A percentile compares a stretch with the other conserved stretches of the same genome.
Evolutionary conservation across 176 grass and related monocot genomes (phyloP).

Genomic region (Hyparrhenia diplandra): DNA sequence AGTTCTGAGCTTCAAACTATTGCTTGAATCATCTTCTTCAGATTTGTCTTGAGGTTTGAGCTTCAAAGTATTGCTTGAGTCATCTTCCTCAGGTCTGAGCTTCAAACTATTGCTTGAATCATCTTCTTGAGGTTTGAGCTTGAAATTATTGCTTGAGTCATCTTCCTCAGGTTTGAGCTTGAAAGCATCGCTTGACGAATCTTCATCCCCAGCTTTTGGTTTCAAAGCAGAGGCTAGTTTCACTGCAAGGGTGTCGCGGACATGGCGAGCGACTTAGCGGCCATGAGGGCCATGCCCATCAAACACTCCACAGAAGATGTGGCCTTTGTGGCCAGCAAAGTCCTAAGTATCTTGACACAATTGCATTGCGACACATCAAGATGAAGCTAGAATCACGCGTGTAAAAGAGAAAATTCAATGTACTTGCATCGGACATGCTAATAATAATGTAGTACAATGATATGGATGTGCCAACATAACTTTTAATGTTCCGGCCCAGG

Average conservation of each 20-base stretch:
- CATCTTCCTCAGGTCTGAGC: background rate
- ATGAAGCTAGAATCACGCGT: background rate
- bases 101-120: background rate
- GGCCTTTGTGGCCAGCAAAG: slow-evolving; percentile 61
- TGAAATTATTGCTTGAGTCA: background rate
- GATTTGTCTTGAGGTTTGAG: no score
- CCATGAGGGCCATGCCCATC: slow-evolving; percentile 76
- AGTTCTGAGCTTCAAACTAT: background rate
- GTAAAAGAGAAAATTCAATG: no score
- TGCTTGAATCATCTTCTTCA: background rate
- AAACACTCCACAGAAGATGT: slow-evolving; percentile 68
- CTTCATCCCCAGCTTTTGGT: background rate
- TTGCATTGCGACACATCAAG: background rate
- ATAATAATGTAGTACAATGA: background rate
- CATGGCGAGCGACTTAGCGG: slow-evolving; percentile 59
- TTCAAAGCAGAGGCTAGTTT: slow-evolving; percentile 39
- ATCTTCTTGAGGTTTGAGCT: background rate
- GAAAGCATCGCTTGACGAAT: background rate
- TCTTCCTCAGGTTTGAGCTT: background rate
- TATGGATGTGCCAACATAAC: background rate
- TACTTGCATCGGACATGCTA: background rate
- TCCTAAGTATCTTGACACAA: slow-evolving; percentile 46
- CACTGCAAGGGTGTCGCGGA: slow-evolving; percentile 51
- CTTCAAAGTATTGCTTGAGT: background rate
- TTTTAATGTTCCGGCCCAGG: background rate